These are phyloP conservation scores for Homolaphlyctis polyrhiza DNA, from an alignment of 371 early-diverging fungal species.

Conservation along the genomic window DNA sequence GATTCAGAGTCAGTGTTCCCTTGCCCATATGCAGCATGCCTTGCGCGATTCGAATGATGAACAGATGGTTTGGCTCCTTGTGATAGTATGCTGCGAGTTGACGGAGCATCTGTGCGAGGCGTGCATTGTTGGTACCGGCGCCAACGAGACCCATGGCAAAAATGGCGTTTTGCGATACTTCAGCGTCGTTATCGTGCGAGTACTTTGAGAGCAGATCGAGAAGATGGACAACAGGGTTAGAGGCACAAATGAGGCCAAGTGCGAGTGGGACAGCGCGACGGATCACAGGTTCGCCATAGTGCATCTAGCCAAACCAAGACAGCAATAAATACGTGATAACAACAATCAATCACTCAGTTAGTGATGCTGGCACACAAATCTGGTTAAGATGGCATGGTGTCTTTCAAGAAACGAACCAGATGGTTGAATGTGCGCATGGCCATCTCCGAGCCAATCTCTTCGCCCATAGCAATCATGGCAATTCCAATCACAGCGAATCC, in stretches of 20 bases:
- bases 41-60: conserved; percentile 93
- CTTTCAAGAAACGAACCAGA: conserved; percentile 50
- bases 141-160: conserved; percentile 99
- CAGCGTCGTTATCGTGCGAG: conserved; percentile 93
- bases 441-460: conserved; percentile 96
- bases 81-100: conserved; percentile 95
- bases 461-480: conserved; percentile 93
- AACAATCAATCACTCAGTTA: background rate
- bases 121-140: conserved; percentile 99
- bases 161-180: conserved; percentile 93
- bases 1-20: conserved; percentile 94
- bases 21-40: conserved; percentile 97
- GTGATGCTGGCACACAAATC: background rate
- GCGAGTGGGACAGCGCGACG: conserved; percentile 93
- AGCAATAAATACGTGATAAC: background rate
- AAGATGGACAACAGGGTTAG: conserved; percentile 87
- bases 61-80: conserved; percentile 89
- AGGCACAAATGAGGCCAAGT: conserved; percentile 91
- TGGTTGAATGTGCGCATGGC: conserved; percentile 91
- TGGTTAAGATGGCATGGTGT: background rate
- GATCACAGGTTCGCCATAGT: conserved; percentile 94
- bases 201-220: conserved; percentile 93
- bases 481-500: conserved; percentile 95
- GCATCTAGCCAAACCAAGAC: conserved; percentile 65
- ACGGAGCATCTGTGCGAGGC: conserved; percentile 94